Evolutionary conservation across 2,329 filamentous ascomycete species (phyloP).

Genomic region (Lecanicillium sp.): DNA sequence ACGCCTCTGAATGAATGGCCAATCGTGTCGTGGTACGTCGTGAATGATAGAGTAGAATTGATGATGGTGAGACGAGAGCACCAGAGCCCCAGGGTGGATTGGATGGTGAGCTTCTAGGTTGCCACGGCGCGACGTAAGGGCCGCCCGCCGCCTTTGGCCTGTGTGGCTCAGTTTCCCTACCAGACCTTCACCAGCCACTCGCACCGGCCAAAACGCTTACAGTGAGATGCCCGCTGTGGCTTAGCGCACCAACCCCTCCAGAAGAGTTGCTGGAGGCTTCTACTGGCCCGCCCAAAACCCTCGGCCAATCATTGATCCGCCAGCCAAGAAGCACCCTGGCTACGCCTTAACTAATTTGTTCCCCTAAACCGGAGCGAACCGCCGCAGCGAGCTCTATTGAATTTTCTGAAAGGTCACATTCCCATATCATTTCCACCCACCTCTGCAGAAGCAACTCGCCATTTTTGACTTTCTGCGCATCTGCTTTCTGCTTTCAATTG

Average conservation of each 20-base stretch:
- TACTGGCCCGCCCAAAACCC: conserved; percentile 1
- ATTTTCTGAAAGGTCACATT: conserved; percentile 12
- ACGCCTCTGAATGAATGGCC: not conserved
- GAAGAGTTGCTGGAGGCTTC: conserved; percentile 12
- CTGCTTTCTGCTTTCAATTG: not conserved
- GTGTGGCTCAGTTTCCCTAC: conserved; percentile 1
- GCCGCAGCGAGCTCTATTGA: conserved; percentile 10
- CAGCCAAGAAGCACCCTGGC: conserved; percentile 6
- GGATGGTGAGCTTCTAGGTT: conserved; percentile 25
- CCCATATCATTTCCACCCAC: not conserved
- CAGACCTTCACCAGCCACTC: conserved; percentile 8
- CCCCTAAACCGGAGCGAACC: conserved; percentile 16
- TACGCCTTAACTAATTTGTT: conserved; percentile 1
- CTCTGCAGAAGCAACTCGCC: not conserved
- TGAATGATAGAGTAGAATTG: conserved; percentile 5
- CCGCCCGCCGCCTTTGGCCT: conserved; percentile 1
- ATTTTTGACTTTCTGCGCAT: not conserved
- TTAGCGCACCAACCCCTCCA: not conserved
- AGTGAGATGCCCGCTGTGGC: not conserved
- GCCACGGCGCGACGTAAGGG: conserved; percentile 31
- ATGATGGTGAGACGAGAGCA: conserved; percentile 5
- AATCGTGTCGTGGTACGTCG: not conserved
- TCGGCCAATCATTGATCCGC: conserved; percentile 16
- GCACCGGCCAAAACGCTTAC: not conserved
- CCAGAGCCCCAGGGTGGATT: not conserved